Percentiles rank a stretch among this genome's conserved stretches.
Conservation (phyloP, 805 yeast species). For the Barnettozyma siamensis region DNA sequence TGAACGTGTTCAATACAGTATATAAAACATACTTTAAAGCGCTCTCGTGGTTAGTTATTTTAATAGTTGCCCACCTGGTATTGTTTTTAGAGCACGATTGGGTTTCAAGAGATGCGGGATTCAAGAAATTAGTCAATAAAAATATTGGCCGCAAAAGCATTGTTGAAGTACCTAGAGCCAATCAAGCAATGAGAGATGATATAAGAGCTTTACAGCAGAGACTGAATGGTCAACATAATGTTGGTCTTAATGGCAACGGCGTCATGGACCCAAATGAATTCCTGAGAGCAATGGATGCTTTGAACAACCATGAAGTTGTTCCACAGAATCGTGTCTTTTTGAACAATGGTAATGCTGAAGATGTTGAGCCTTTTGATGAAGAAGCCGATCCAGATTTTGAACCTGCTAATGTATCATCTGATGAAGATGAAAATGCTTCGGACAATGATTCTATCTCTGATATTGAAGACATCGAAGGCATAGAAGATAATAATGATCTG, state of each 20-base stretch:
- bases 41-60: slow-evolving; percentile 31
- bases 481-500: too few relatives aligned
- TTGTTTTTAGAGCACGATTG: slow-evolving; percentile 60
- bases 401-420: slow-evolving; percentile 13
- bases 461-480: background rate
- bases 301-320: too few relatives aligned
- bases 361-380: background rate
- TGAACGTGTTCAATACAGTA: slow-evolving; percentile 7
- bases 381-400: slow-evolving; percentile 25
- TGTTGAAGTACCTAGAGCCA: background rate
- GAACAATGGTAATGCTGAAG: background rate
- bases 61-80: slow-evolving; percentile 38
- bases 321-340: background rate
- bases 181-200: background rate
- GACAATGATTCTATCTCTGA: slow-evolving; percentile 1
- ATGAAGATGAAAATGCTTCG: slow-evolving; percentile 6
- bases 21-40: slow-evolving; percentile 23
- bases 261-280: too few relatives aligned
- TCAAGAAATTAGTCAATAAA: slow-evolving; percentile 48
- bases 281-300: too few relatives aligned
- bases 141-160: slow-evolving; percentile 44
- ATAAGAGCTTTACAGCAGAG: background rate
- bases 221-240: too few relatives aligned
- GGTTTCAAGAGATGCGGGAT: slow-evolving; percentile 67
- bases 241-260: too few relatives aligned